Base-by-base conservation (phyloP, 148 eudicot genomes). In the Agrostemma githago region DNA sequence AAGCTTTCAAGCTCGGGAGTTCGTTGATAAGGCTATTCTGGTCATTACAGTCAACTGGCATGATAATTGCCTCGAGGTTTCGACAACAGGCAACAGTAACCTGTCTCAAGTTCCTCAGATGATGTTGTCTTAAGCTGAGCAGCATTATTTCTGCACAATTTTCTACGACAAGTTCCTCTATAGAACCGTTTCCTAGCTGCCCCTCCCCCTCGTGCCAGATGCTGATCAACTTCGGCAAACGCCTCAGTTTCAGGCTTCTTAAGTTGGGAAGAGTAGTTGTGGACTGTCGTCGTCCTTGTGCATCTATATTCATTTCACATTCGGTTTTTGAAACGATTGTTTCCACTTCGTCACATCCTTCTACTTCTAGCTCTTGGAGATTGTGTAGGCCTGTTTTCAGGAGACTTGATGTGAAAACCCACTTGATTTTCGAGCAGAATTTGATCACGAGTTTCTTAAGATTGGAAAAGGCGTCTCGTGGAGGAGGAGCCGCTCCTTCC, bases 291-390 rank as follows among this genome's bases (percentile, higher is more conserved):
- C 66, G 14, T 66, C 40, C 56, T 57, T 75, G 66, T 58, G 37
- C 19, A 4, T 44, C 72, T 12, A 41, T 14, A 37, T 21, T 70
- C 37, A n/a, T 17, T 71, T 72, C 71, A 26, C 11, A 26, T 41
- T 77, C 72, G 44, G 69, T 10, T 40, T 5, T 26, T 51, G 71
- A 43, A 64, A 57, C 67, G 2, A 77, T 77, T 53, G 57, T 38
- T 65, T 71, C 75, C 19, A 77, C 40, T 65, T 77, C 80, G 39
- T 72, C 66, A 14, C 80, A 77, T 41, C 75, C 75, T 65, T 72
- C 80, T 64, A 77, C 66, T 64, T 77, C 71, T n/a, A 72, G 70
- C 75, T 77, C 71, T 6, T 77, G 80, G 58, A 77, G 80, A 17
- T 66, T 72, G 11, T 54, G 46, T 53, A 77, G 75, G 38, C 62